Evolutionary conservation across 495 filamentous ascomycete species (phyloP).

Genomic region (Penicillium chermesinum): DNA sequence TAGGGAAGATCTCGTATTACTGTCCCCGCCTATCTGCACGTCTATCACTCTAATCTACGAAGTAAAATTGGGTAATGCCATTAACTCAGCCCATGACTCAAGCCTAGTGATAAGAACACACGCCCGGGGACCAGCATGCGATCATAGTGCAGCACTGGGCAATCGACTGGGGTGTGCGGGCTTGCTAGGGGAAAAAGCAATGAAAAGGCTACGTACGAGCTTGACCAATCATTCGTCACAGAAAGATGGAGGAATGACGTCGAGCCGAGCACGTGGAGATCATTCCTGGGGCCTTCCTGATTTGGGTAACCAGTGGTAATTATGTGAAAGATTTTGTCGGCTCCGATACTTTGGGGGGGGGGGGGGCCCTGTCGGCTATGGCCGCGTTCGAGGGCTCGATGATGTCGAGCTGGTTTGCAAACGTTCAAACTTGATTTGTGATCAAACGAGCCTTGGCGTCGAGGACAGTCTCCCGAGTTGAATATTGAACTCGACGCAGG

Average conservation of each 20-base stretch:
- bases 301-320: not conserved
- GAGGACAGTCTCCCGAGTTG: too few relatives aligned
- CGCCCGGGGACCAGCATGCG: not conserved
- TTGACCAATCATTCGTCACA: not conserved
- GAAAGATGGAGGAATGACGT: constrained; percentile 11
- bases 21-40: too few relatives aligned
- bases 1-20: too few relatives aligned
- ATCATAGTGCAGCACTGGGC: not conserved
- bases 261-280: constrained; percentile 7
- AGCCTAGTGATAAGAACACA: not conserved
- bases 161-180: not conserved
- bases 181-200: not conserved
- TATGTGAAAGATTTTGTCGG: not conserved
- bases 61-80: too few relatives aligned
- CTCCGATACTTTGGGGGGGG: not conserved
- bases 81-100: too few relatives aligned
- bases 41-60: too few relatives aligned
- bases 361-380: not conserved
- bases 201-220: not conserved
- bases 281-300: not conserved
- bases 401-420: not conserved
- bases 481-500: not conserved
- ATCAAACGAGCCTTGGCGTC: too few relatives aligned
- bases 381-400: not conserved
- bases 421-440: not conserved